phyloP scores from a whole-genome alignment of 2,329 filamentous ascomycete species.

The Aspergillus latus region DNA sequence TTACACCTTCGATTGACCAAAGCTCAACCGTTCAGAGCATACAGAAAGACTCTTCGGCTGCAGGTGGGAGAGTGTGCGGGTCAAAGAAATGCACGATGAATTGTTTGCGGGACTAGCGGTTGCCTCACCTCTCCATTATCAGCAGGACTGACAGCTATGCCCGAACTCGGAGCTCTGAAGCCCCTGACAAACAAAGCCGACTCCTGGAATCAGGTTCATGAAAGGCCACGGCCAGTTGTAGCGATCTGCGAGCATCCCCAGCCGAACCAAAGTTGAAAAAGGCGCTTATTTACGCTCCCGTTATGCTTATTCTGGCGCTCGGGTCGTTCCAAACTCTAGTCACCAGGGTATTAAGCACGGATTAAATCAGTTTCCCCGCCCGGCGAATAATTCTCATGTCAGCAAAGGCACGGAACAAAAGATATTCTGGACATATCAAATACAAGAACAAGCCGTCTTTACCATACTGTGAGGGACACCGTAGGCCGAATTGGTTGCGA shows the following conservation, averaged over 20 bases:
- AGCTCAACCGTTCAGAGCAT: background rate
- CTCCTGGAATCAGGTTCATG: background rate
- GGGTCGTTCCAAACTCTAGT: conserved; percentile 10
- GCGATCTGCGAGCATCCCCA: conserved; percentile 22
- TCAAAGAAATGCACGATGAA: conserved; percentile 24
- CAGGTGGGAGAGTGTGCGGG: conserved; percentile 11
- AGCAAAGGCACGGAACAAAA: background rate
- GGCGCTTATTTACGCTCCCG: conserved; percentile 25
- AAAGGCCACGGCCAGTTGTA: conserved; percentile 7
- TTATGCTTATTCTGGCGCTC: conserved; percentile 28
- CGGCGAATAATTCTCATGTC: background rate
- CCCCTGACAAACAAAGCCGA: conserved; percentile 1
- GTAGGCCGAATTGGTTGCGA: too few relatives aligned
- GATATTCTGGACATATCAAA: background rate
- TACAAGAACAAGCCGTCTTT: too few relatives aligned
- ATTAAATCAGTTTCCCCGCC: background rate
- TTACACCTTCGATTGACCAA: background rate
- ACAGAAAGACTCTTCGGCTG: background rate
- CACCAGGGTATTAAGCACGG: background rate
- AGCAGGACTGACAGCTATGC: conserved; percentile 3
- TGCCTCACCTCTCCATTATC: conserved; percentile 14
- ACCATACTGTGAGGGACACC: too few relatives aligned
- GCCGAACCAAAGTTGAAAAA: conserved; percentile 24
- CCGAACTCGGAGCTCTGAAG: background rate
- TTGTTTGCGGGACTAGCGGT: conserved; percentile 23